Evolutionary conservation across 1,284 basidiomycete genomes (phyloP), one percentile per base, ranked within the genome.

Genomic region (Pholiota adiposa): DNA sequence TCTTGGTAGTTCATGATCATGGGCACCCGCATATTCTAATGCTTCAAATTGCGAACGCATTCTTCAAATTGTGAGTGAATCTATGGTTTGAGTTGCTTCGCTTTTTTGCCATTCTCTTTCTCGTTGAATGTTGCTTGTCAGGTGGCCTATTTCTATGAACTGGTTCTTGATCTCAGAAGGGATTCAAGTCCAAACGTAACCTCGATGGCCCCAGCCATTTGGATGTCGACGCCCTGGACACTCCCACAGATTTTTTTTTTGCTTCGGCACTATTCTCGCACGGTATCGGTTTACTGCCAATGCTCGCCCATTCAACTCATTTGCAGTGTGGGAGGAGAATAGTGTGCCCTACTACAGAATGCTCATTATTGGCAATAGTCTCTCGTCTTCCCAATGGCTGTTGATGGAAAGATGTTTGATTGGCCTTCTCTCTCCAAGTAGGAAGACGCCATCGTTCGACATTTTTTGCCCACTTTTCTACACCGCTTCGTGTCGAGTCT

Each of bases 1-100:
- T 98, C 62, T 85, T 99, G 33, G 90, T 98, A 54, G 96, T 98
- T 23, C 96, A 97, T 75, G 92, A 95, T 72, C 94, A 95, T 64
- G 93, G 94, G 0, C 92, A 96, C 71, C 94, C 95, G 2, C 97
- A 98, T 71, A 93, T 98, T 62, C 86, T 99, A 65, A 97, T 98
- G 88, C 84, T 98, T 14, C 97, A 98, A 74, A 97, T 99, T 70
- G 97, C 96, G 33, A 98, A 98, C 73, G 95, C 96, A 18, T 99
- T 98, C 77, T 98, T 98, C 85, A 98, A 98, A 76, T 85, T 98
- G 94, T 95, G 69, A 71, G 92, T 80, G n/a, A 23, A 44, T 48
- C 9, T 48, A 48, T 46, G 36, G 18, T 11, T n/a, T 34, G 6
- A 43, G 41, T 59, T 52, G 6, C 3, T 49, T 18, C 33, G 14